Conservation (phyloP, 1,139 yeast species). For the Meyerozyma elateridarum region DNA sequence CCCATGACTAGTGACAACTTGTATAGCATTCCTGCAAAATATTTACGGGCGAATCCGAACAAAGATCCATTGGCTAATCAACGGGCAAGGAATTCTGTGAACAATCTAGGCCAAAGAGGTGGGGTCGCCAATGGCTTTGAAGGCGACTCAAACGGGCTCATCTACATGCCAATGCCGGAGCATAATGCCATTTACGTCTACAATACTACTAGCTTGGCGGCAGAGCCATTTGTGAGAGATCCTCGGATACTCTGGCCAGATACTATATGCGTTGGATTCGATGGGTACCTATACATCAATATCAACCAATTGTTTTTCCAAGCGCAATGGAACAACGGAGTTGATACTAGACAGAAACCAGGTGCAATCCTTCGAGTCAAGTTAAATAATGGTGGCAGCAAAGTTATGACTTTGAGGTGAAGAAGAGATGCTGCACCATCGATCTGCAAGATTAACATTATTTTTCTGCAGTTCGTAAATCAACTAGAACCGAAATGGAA, state of each 20-base stretch:
- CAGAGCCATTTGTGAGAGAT: conserved; percentile 2
- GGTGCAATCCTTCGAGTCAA: conserved; percentile 1
- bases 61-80: conserved; percentile 1
- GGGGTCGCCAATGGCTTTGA: conserved; percentile 2
- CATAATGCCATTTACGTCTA: conserved; percentile 1
- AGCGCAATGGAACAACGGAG: conserved; percentile 2
- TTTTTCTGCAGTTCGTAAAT: too few relatives aligned
- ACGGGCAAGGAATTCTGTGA: not conserved
- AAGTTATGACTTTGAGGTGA: conserved; percentile 1
- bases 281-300: conserved; percentile 1
- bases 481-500: too few relatives aligned
- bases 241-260: conserved; percentile 2
- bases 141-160: not conserved
- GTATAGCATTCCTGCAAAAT: conserved; percentile 3
- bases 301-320: conserved; percentile 1
- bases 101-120: conserved; percentile 1
- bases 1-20: conserved; percentile 2
- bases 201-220: not conserved
- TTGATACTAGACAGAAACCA: conserved; percentile 1
- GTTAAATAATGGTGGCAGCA: conserved; percentile 1
- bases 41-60: not conserved
- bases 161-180: conserved; percentile 3
- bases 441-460: too few relatives aligned
- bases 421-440: too few relatives aligned
- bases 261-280: conserved; percentile 1